Percentiles rank a stretch among this genome's conserved stretches.
phyloP scores from a whole-genome alignment of 78 protist genomes.

The Ministeria vibrans region DNA sequence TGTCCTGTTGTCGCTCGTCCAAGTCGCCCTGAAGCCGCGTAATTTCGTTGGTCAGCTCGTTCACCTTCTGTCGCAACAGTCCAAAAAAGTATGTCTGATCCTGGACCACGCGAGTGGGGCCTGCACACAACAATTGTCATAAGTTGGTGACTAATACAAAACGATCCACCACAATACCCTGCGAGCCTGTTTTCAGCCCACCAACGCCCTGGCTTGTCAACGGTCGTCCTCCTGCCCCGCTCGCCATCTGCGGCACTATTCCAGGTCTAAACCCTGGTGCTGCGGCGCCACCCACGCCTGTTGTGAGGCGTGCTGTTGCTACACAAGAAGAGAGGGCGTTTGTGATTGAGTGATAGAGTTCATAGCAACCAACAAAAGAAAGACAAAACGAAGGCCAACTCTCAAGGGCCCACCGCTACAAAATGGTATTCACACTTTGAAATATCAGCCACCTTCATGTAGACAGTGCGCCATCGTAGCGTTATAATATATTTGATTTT shows the following conservation, averaged over 20 bases:
- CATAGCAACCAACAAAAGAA: not conserved
- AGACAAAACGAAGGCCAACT: too few species aligned
- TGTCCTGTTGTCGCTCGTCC: not conserved
- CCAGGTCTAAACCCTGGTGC: too few species aligned
- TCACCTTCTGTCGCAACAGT: not conserved
- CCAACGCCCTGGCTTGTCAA: not conserved
- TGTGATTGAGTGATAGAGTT: not conserved
- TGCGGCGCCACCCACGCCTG: too few species aligned
- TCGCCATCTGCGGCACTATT: not conserved
- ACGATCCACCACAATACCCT: not conserved
- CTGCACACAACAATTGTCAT: not conserved
- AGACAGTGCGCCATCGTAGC: too few species aligned
- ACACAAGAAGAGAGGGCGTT: not conserved
- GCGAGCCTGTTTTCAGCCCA: not conserved
- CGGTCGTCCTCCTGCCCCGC: not conserved
- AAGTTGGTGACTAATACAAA: not conserved
- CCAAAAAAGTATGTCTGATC: not conserved
- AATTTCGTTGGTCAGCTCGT: not conserved
- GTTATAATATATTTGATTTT: too few species aligned
- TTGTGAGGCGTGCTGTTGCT: not conserved
- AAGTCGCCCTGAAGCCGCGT: not conserved
- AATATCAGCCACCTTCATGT: too few species aligned
- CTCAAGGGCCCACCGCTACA: too few species aligned
- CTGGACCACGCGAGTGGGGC: not conserved
- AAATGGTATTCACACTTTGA: too few species aligned